Evolutionary conservation across 2,329 filamentous ascomycete species (phyloP).

Genomic region (Scleromitrula shiraiana): DNA sequence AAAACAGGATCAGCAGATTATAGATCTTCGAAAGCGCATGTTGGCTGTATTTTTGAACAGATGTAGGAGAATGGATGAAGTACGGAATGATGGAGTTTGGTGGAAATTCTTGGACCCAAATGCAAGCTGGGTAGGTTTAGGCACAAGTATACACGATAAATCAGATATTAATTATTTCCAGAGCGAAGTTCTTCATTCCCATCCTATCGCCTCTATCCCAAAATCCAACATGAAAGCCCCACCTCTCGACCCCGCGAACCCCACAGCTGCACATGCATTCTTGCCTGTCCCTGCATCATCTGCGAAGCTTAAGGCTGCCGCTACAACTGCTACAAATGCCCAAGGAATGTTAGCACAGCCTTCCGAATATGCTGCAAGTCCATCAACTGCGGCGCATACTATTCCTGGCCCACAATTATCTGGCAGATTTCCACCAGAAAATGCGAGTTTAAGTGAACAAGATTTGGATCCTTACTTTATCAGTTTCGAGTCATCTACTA

Average conservation of each 20-base stretch:
- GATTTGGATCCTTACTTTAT: constrained; percentile 96
- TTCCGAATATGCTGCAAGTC: constrained; percentile 38
- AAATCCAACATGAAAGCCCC: constrained; percentile 93
- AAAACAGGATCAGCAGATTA: constrained; percentile 94
- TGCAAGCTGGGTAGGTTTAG: constrained; percentile 80
- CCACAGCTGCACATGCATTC: constrained; percentile 75
- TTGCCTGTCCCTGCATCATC: constrained; percentile 79
- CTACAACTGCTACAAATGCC: constrained; percentile 34
- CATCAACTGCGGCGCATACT: constrained; percentile 47
- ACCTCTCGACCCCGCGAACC: constrained; percentile 91
- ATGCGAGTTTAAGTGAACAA: constrained; percentile 69
- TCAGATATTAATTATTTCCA: constrained; percentile 33
- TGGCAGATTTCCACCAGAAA: constrained; percentile 74
- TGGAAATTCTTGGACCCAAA: constrained; percentile 98
- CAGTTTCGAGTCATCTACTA: constrained; percentile 83
- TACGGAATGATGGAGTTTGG: constrained; percentile 89
- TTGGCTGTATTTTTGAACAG: constrained; percentile 89
- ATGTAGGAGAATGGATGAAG: constrained; percentile 85
- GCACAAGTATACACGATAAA: not conserved
- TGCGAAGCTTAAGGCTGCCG: constrained; percentile 63
- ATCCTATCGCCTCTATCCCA: constrained; percentile 82
- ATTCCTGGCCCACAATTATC: constrained; percentile 55
- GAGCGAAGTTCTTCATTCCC: constrained; percentile 92
- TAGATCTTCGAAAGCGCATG: constrained; percentile 95
- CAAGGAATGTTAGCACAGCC: constrained; percentile 49